Evolutionary conservation across 345 rosid species (phyloP).

Genomic region (Xanthoceras sorbifolium): DNA sequence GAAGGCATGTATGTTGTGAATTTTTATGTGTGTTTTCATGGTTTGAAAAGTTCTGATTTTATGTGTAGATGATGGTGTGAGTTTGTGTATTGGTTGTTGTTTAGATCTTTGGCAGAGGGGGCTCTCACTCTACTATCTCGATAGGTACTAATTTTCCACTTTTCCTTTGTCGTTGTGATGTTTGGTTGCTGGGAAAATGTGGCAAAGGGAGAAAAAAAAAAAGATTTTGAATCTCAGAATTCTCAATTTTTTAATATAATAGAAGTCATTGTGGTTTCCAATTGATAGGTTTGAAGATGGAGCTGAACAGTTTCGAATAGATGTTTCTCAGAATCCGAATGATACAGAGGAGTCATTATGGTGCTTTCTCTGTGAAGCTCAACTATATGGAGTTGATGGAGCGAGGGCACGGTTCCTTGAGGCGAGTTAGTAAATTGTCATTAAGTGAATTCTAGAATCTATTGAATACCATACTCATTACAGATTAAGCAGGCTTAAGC

Average conservation of each 20-base stretch:
- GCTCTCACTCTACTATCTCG: conserved; percentile 55
- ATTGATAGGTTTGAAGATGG: conserved; percentile 77
- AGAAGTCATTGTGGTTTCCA: neutral
- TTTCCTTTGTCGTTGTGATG: neutral
- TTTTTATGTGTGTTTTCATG: neutral
- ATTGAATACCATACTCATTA: neutral
- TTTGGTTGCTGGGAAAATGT: neutral
- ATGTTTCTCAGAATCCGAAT: conserved; percentile 89
- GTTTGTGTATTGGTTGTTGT: conserved; percentile 1
- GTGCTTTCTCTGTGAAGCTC: conserved; percentile 90
- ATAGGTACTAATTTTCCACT: conserved; percentile 37
- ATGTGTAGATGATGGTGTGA: neutral
- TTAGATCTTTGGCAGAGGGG: conserved; percentile 69
- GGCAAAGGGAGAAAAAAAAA: neutral
- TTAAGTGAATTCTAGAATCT: neutral
- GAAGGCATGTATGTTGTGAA: conserved; percentile 70
- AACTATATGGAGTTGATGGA: conserved; percentile 56
- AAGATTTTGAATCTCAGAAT: neutral
- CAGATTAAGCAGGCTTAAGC: neutral
- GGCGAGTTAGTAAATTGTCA: conserved; percentile 34
- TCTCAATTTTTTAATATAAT: neutral
- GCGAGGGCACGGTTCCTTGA: conserved; percentile 70
- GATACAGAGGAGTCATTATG: conserved; percentile 95
- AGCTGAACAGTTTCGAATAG: conserved; percentile 85
- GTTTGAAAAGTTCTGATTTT: neutral